phyloP scores from a whole-genome alignment of 192 early-diverging fungal species.

The Lunasporangiospora selenospora region DNA sequence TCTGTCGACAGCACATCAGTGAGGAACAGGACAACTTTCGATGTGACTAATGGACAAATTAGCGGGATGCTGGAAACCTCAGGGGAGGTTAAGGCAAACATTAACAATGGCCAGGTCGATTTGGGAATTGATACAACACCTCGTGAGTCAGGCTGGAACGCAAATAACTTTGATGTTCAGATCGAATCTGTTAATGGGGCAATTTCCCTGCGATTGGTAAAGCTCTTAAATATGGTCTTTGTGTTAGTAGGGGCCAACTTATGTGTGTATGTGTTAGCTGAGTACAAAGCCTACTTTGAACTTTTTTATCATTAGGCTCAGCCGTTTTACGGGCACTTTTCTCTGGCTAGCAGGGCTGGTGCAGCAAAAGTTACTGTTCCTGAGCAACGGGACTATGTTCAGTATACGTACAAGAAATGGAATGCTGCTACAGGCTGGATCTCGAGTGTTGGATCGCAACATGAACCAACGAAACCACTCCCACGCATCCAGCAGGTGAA shows the following conservation, averaged over 20 bases:
- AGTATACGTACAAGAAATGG: neutral
- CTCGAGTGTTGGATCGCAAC: too few species aligned
- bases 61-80: slow-evolving; percentile 2
- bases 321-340: slow-evolving; percentile 12
- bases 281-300: neutral
- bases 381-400: neutral
- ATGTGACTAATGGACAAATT: slow-evolving; percentile 10
- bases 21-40: neutral
- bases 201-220: slow-evolving; percentile 10
- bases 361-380: neutral
- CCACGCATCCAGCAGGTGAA: too few species aligned
- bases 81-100: slow-evolving; percentile 1
- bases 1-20: neutral
- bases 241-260: neutral
- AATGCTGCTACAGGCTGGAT: slow-evolving; percentile 6
- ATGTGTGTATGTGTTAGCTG: neutral
- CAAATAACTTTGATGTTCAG: slow-evolving; percentile 1
- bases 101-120: slow-evolving; percentile 8
- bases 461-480: too few species aligned
- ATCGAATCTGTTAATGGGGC: slow-evolving; percentile 12
- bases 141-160: neutral
- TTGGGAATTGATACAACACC: neutral
- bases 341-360: neutral
- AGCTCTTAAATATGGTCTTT: neutral
- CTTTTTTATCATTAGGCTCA: neutral